Evolutionary conservation across 768 basidiomycete species (phyloP), one percentile per base, ranked within the genome.

Genomic region (Kwoniella heveanensis): DNA sequence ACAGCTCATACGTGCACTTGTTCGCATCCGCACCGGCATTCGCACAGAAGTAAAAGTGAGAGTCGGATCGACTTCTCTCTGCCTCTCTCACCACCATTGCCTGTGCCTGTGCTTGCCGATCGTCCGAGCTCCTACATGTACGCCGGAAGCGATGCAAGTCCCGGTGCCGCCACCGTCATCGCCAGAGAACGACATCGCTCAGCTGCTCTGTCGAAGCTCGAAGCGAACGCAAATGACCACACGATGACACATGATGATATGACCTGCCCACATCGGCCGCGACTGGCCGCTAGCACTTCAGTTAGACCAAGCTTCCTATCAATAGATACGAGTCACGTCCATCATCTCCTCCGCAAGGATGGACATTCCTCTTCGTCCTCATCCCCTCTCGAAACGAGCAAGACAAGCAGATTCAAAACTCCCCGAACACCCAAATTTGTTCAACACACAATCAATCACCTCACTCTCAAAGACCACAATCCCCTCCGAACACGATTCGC

Each of bases 371-470:
- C 50, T 24, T 50, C 48, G 19, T 22, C 50, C 26, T 50, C 49
- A 4, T 36, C 39, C 19, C 39, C 39, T 17, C 39, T 44, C 39
- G 39, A 44, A 17, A 44, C 39, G 19, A 44, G 44, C 25, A 26
- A 26, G 56, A 58, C 30, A 30, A 15, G 8, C 24, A 32, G 25
- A 30, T 36, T 21, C 6, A 50, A 49, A 36, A 58, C 27, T 19
- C 46, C 57, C 17, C 48, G 25, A 58, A 58, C 57, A 22, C 57
- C 57, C 25, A 57, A 29, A 6, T 57, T 57, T 21, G 47, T 57
- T 13, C 55, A 57, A 57, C 39, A 44, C 19, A 17, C 39, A 3
- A 8, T 44, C 39, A 44, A 57, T 30, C 55, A 57, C 29, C n/a
- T 57, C 2, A 58, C 46, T 47, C n/a, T 57, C 3, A 58, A 58